Conservation (phyloP, 371 early-diverging fungal genomes). For the Zychaea mexicana region DNA sequence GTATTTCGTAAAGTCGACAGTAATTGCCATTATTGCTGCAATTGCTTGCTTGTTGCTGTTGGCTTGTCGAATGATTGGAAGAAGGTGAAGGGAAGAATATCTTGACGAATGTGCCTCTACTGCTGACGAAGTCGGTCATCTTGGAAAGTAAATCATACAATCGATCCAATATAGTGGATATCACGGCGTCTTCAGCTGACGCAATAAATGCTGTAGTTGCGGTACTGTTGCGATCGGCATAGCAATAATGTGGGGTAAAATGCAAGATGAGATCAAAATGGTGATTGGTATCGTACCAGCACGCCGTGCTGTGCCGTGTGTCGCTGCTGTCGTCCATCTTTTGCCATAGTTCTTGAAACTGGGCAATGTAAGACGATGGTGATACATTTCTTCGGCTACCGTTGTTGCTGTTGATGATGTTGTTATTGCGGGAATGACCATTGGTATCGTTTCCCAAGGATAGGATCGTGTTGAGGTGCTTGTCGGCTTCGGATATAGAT, state of each 20-base stretch:
- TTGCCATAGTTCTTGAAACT: conserved; percentile 36
- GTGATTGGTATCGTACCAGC: conserved; percentile 52
- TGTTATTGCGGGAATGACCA: too few species aligned
- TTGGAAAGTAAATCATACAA: neutral
- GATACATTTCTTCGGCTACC: neutral
- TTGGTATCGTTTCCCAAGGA: too few species aligned
- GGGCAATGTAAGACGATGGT: conserved; percentile 8
- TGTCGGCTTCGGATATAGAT: conserved; percentile 71
- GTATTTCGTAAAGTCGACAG: conserved; percentile 31
- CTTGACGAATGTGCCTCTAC: neutral
- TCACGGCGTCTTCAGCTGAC: neutral
- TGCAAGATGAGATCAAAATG: conserved; percentile 39
- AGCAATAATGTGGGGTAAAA: conserved; percentile 1
- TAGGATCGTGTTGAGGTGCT: conserved; percentile 51
- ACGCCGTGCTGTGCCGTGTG: conserved; percentile 37
- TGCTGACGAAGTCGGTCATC: conserved; percentile 1
- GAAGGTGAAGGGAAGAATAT: neutral
- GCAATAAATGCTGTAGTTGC: neutral
- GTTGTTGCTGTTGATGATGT: too few species aligned
- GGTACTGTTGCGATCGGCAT: neutral
- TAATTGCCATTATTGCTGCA: too few species aligned
- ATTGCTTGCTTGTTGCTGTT: too few species aligned
- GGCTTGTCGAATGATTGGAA: neutral
- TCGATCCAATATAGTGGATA: neutral
- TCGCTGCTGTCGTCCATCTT: conserved; percentile 33